Base-by-base conservation (phyloP, 306 rosid genomes). In the Alnus rubra region DNA sequence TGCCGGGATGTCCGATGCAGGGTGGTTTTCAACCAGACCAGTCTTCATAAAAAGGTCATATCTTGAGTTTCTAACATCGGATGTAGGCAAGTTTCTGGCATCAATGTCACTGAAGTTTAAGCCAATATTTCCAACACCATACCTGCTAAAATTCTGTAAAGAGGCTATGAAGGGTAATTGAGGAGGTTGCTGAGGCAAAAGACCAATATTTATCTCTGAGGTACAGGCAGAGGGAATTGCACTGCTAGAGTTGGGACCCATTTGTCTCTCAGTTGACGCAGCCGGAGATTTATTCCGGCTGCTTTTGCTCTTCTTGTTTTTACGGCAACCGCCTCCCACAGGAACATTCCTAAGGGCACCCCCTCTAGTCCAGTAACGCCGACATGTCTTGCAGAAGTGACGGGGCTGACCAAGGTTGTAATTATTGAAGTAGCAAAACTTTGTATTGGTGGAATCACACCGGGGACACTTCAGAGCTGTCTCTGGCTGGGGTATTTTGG, bases 341-440 rank as follows among this genome's bases (percentile, higher is more conserved):
- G 98, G 99, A 23, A 95, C 99, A 69, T 78, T 95, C 16, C 99
- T 69, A 5, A 95, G 94, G 49, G 97, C 88, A 2, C 98, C 98
- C 0, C 97, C 97, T 60, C 79, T 88, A 16, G 98, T 94, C 98
- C 98, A 94, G 83, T 94, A 94, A 4, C 98, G 95, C 12, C 98
- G 81, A 23, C 98, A 94, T 1, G 97, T 80, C 90, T 92, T 94
- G 85, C 98, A 94, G 77, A 88, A 94, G 94, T 94, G 98, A 53
- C 98, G 97, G 3, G 97, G 98, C 44, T 94, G 98, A 23, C 92
- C 2, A 79, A 88, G 97, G 75, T 87, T 92, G 72, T 94, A 92
- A 77, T 94, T 94, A 53, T 94, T 94, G 89, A 81, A 94, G 83
- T 94, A 94, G 82, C 98, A 94, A 56, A 94, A 94, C 74, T 94